Evolutionary conservation across 75 land plant species (phyloP).

Genomic region (Sequoia sempervirens): DNA sequence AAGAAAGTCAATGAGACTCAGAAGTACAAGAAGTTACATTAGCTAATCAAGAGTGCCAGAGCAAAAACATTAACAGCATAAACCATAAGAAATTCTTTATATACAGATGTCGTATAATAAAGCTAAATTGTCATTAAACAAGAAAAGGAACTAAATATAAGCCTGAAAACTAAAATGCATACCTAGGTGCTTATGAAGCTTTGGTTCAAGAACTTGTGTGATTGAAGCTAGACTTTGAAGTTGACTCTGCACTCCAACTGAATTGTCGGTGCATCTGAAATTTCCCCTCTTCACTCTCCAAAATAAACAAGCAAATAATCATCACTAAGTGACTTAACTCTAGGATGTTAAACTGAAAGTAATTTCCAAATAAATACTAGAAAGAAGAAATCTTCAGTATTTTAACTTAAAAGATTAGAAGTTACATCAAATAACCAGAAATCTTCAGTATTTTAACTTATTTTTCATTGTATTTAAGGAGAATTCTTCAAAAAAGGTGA

Average conservation of each 20-base stretch:
- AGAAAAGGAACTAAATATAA: background rate
- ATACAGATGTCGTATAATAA: background rate
- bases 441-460: too few relatives aligned
- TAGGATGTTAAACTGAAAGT: background rate
- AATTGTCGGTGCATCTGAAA: conserved; percentile 86
- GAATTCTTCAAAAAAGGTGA: background rate
- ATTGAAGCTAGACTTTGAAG: conserved; percentile 68
- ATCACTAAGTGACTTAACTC: conserved; percentile 6
- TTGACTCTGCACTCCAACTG: conserved; percentile 87
- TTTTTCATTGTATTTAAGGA: background rate
- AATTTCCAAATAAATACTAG: background rate
- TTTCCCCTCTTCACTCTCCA: conserved; percentile 71
- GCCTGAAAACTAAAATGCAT: conserved; percentile 6
- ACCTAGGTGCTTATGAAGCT: conserved; percentile 88
- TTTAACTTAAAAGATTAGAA: background rate
- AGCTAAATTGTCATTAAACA: background rate
- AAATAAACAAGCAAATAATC: conserved; percentile 19
- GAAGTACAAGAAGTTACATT: background rate
- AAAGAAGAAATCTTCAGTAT: background rate
- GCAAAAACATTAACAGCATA: background rate
- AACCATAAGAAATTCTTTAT: background rate
- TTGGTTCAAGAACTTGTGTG: conserved; percentile 87
- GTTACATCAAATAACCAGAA: background rate
- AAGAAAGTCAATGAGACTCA: background rate
- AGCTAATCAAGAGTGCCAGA: background rate